phyloP scores from a whole-genome alignment of 1,139 yeast species.

The Blastobotrys serpentis region DNA sequence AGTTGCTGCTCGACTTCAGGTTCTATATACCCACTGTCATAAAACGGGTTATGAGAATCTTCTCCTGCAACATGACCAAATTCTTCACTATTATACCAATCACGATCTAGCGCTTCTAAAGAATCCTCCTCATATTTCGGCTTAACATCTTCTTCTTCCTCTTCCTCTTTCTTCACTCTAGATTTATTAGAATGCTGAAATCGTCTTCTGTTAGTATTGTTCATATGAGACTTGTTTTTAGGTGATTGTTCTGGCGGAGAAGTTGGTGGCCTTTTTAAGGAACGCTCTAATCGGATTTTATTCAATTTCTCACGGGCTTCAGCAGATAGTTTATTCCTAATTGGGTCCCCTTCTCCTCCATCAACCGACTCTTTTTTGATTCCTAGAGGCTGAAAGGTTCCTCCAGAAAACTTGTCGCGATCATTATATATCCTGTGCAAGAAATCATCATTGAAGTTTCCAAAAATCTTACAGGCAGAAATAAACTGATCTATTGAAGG shows the following conservation, averaged over 20 bases:
- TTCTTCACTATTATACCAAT: slow-evolving; percentile 42
- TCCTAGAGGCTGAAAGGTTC: slow-evolving; percentile 4
- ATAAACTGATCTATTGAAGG: slow-evolving; percentile 26
- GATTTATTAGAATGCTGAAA: slow-evolving; percentile 5
- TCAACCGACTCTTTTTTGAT: neutral
- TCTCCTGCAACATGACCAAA: slow-evolving; percentile 39
- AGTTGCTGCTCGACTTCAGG: slow-evolving; percentile 30
- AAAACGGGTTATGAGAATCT: slow-evolving; percentile 38
- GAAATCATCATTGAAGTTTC: slow-evolving; percentile 31
- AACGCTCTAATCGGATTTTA: slow-evolving; percentile 25
- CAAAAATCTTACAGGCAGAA: slow-evolving; percentile 34
- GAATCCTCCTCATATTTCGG: slow-evolving; percentile 20
- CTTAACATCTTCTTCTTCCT: neutral
- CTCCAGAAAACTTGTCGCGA: slow-evolving; percentile 7
- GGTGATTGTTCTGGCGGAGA: neutral
- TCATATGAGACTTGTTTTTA: neutral
- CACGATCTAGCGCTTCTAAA: slow-evolving; percentile 35
- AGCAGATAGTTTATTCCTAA: slow-evolving; percentile 18
- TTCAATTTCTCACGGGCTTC: slow-evolving; percentile 27
- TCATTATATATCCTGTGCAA: slow-evolving; percentile 26
- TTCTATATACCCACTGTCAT: slow-evolving; percentile 28
- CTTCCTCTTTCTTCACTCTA: slow-evolving; percentile 11
- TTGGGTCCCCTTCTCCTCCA: neutral
- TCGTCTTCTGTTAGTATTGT: neutral
- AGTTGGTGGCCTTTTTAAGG: neutral